Evolutionary conservation across 2,329 filamentous ascomycete genomes (phyloP), one percentile per base, ranked within the genome.

Genomic region (Neopestalotiopsis sp.): DNA sequence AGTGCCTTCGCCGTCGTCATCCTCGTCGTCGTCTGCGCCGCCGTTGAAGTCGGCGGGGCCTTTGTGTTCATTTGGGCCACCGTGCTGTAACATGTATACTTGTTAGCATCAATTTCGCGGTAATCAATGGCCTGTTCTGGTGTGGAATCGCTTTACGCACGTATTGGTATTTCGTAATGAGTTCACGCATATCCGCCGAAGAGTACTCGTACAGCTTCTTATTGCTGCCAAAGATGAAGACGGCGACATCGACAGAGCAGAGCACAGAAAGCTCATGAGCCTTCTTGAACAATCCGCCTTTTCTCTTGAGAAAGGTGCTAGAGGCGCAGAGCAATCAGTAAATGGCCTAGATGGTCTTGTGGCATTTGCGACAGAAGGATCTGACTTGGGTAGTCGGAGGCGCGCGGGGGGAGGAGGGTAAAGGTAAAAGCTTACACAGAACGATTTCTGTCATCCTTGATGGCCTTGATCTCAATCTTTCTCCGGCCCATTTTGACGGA

Each of bases 391-490:
- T 17, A 34, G 7, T 30, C 10, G 34, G 61, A 45, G 61, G 59
- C 34, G 14, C 61, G 42, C 40, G 38, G 59, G 62, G 58, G 32
- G 42, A 58, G 68, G 58, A 17, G 58, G 66, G 67, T 38, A 61
- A 34, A 17, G 58, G 66, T 66, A 7, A 61, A 34, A 69, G 86
- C 94, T 83, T 94, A 98, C 95, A 98, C 95, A 77, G 95, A 97
- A 80, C 95, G 94, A 80, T 98, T 98, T 78, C 95, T 91, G 83
- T 98, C 95, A 90, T 98, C 95, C 84, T 97, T 98, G 88, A 98
- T 98, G 76, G 95, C 94, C 85, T 98, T 98, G 87, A 99, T 98
- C 86, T 98, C 96, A 80, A 99, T 99, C 90, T 99, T 99, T 88
- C 96, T 91, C 82, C 96, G 92, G 81, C 96, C 96, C 96, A 99